Conservation (phyloP, 129 eudicot genomes). For the Flaveria brownii region DNA sequence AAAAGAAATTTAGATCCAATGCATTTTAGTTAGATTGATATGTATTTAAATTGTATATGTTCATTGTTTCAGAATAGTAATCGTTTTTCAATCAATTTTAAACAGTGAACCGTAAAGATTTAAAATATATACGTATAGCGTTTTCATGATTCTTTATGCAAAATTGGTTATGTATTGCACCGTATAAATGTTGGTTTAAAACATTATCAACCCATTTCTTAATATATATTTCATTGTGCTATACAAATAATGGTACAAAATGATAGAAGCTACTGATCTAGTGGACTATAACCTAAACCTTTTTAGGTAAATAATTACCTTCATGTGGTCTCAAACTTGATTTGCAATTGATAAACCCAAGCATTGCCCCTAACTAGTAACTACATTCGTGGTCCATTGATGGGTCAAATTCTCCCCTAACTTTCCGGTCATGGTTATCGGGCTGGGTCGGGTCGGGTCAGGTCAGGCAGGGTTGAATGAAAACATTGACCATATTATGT, state of each 20-base stretch:
- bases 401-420: not conserved
- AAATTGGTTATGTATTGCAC: too few species aligned
- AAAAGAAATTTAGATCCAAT: slow-evolving; percentile 12
- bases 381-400: not conserved
- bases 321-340: slow-evolving; percentile 5
- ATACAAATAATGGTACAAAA: slow-evolving; percentile 30
- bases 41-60: too few species aligned
- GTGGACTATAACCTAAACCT: not conserved
- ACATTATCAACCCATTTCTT: too few species aligned
- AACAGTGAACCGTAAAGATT: too few species aligned
- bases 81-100: too few species aligned
- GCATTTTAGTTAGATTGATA: not conserved
- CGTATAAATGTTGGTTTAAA: too few species aligned
- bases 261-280: slow-evolving; percentile 1
- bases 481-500: not conserved
- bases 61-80: too few species aligned
- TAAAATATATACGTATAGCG: too few species aligned
- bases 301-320: slow-evolving; percentile 1
- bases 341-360: too few species aligned
- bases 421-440: not conserved
- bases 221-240: slow-evolving; percentile 11
- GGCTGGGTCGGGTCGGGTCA: not conserved
- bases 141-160: too few species aligned
- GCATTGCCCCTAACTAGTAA: not conserved
- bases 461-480: not conserved